A percentile compares a stretch with the other conserved stretches of the same genome.
phyloP scores from a whole-genome alignment of 345 rosid species.

The sweet orange (Citrus sinensis) region DNA sequence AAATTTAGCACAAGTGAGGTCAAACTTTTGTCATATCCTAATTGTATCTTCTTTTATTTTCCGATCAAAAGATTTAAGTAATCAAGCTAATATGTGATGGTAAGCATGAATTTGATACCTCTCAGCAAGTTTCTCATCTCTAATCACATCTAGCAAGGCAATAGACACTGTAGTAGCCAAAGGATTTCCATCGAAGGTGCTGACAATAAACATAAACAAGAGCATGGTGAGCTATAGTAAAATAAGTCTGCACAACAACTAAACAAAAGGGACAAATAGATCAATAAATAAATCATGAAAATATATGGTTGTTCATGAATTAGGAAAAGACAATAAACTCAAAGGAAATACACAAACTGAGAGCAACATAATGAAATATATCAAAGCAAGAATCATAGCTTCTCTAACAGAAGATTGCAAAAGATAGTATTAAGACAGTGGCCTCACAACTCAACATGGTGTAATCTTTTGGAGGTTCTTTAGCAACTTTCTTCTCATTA shows the following conservation, averaged over 20 bases:
- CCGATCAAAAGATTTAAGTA: not conserved
- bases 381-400: not conserved
- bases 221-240: slow-evolving; percentile 10
- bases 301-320: too few relatives aligned
- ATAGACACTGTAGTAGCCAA: slow-evolving; percentile 92
- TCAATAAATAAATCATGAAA: too few relatives aligned
- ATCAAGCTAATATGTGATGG: too few relatives aligned
- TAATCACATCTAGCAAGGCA: slow-evolving; percentile 68
- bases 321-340: too few relatives aligned
- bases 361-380: too few relatives aligned
- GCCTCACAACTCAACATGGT: too few relatives aligned
- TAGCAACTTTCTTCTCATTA: too few relatives aligned
- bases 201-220: slow-evolving; percentile 21
- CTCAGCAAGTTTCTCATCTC: slow-evolving; percentile 67
- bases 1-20: too few relatives aligned
- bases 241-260: not conserved
- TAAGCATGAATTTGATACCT: slow-evolving; percentile 31
- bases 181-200: slow-evolving; percentile 95
- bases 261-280: too few relatives aligned
- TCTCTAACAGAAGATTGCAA: not conserved
- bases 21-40: too few relatives aligned
- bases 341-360: too few relatives aligned
- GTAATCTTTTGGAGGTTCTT: too few relatives aligned
- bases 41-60: not conserved
- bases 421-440: not conserved